Conservation (phyloP, 2,329 filamentous ascomycete genomes). For the Leptographium radiaticola region DNA sequence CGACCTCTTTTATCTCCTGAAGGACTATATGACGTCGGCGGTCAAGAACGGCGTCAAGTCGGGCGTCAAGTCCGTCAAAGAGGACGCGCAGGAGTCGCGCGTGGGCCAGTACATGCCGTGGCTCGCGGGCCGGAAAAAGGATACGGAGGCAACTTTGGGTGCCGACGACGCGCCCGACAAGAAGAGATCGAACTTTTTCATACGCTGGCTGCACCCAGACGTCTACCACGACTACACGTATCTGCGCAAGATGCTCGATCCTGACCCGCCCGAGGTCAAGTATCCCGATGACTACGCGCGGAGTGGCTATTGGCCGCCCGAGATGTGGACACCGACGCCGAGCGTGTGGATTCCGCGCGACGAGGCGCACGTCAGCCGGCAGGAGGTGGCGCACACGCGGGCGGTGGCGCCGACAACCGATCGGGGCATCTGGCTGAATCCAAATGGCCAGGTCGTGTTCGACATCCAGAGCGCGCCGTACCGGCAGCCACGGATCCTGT, state of each 20-base stretch:
- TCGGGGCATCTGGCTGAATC: slow-evolving; percentile 55
- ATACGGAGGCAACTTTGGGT: too few species aligned
- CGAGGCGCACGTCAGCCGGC: slow-evolving; percentile 51
- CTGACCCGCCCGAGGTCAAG: slow-evolving; percentile 1
- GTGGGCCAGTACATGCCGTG: slow-evolving; percentile 5
- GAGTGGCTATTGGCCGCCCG: slow-evolving; percentile 60
- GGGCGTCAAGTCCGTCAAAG: slow-evolving; percentile 11
- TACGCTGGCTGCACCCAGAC: slow-evolving; percentile 43
- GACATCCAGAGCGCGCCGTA: slow-evolving; percentile 16
- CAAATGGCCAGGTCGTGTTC: slow-evolving; percentile 19
- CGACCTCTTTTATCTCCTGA: slow-evolving; percentile 14
- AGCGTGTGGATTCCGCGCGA: slow-evolving; percentile 69
- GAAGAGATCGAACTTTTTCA: slow-evolving; percentile 33
- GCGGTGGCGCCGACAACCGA: slow-evolving; percentile 60
- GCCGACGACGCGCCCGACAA: not conserved
- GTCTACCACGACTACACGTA: slow-evolving; percentile 47
- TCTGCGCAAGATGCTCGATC: slow-evolving; percentile 30
- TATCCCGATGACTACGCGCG: slow-evolving; percentile 28
- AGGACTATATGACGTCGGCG: slow-evolving; percentile 12
- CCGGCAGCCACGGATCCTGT: slow-evolving; percentile 15
- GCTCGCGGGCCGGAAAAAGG: not conserved
- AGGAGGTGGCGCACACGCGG: slow-evolving; percentile 56
- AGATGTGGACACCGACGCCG: slow-evolving; percentile 46
- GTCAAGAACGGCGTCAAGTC: slow-evolving; percentile 12
- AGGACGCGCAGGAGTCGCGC: slow-evolving; percentile 17